Evolutionary conservation across 768 basidiomycete species (phyloP), one percentile per base, ranked within the genome.

Genomic region (Pisolithus sp.): DNA sequence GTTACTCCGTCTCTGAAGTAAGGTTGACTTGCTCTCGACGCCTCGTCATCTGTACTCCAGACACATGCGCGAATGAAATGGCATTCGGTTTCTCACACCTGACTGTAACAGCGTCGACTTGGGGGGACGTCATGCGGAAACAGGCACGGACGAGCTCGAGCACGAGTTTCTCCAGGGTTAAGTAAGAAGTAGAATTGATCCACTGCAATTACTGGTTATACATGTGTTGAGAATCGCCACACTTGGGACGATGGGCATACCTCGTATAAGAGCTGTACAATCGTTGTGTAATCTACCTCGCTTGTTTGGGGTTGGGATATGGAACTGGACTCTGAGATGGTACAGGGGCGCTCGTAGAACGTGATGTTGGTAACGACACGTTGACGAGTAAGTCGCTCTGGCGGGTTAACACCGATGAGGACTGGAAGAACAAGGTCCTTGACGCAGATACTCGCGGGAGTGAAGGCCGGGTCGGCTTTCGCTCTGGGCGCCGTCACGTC

Each of bases 371-470:
- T 67, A 45, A 82, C 60, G 23, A 90, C 77, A 24, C 77, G 68
- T 63, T 90, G 87, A 59, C 82, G 82, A 40, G 78, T 75, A 28
- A 75, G 61, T 30, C 86, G 72, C 58, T 90, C 87, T 7, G 81
- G 83, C 0, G 82, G 76, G 55, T 88, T 85, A 31, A 89, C 76
- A 0, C 87, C 89, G 44, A 91, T 81, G 48, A 89, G 67, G 8
- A 82, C 76, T 0, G 74, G 72, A 10, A 84, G 61, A 2, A 67
- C 56, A 12, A 89, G 59, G 45, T 78, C 70, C 30, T 66, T 67
- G 34, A 89, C 67, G 7, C 60, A 59, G n/a, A 75, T 70, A 45
- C 66, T 68, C 38, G 66, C 57, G 5, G 57, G 51, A 7, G 24
- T 5, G 26, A 12, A 24, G n/a, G 10, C n/a, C n/a, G n/a, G n/a